Base-by-base conservation (phyloP, 2,329 filamentous ascomycete species). In the Leptographium wingfieldii region DNA sequence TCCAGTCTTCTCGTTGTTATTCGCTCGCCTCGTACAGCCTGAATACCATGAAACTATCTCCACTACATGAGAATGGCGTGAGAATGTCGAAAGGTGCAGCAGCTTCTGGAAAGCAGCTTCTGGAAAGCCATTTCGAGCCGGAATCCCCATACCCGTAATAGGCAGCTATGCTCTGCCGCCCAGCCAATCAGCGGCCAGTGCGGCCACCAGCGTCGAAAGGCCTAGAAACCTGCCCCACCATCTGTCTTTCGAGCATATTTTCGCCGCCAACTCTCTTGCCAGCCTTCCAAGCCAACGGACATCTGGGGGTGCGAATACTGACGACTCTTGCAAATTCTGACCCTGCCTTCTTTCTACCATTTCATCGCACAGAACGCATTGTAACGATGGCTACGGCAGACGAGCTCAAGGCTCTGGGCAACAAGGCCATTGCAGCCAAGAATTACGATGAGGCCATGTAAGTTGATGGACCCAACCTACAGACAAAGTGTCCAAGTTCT, bases 351-450 rank as follows among this genome's bases (percentile, higher is more conserved):
- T 22, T 51, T 6, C 19, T 57, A n/a, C 12, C 7, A 22, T 35
- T n/a, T 10, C 27, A 22, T n/a, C 29, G 43, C 27, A 35, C 11
- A 25, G 27, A 46, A 16, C 35, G 29, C 9, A 35, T 35, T 48
- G 19, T n/a, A 43, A 59, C 16, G 38, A 84, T 84, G 81, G 74
- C 81, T 68, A 80, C 80, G 63, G 83, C 82, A 67, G 84, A 86
- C 73, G 82, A 92, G 83, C 84, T 99, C 69, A 99, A 99, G 81
- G 90, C 92, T 70, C 87, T 94, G 73, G 94, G 92, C 79, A 99
- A 99, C 81, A 95, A 95, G 80, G 92, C 95, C 75, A 99, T 99
- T 75, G 87, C 90, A 66, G 91, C 90, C 64, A 97, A 97, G 82
- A 91, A 97, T 76, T 99, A 96, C 73, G 82, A 91, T 69, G 90